Evolutionary conservation across 2,329 filamentous ascomycete genomes (phyloP), one percentile per base, ranked within the genome.

Genomic region (Elsinoe australis): DNA sequence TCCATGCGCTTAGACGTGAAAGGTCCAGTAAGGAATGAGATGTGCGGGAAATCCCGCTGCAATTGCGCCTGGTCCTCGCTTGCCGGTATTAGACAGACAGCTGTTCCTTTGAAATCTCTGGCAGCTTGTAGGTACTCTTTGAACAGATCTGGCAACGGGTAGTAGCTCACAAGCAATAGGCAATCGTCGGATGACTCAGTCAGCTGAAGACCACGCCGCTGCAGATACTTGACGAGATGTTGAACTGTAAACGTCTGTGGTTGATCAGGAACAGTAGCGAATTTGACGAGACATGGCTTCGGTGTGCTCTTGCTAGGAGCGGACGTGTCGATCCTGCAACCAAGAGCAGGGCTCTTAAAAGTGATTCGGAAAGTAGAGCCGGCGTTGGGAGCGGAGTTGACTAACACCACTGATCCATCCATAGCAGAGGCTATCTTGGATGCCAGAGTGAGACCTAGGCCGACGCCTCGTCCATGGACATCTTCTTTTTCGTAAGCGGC

Each of bases 371-470:
- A 71, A 49, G 71, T 66, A 1, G 70, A 71, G 0, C 69, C 70
- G 8, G 52, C 50, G 1, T 57, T 58, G 2, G 60, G 14, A 14
- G 19, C 21, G 0, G 70, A 71, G 0, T 62, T 63, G 0, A 71
- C 56, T 39, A 73, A 49, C 0, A 52, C 57, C 0, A 72, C 53
- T 2, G 55, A 56, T 0, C 70, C 71, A 7, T 67, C 57, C 9
- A 73, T 59, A 0, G 68, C 56, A 1, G 59, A 56, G 0, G 70
- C 68, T 15, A 71, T 66, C 31, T 68, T 70, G 6, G 58, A 55
- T 3, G 70, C 64, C 0, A 73, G 56, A 0, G 68, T 70, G 10
- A 73, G 54, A 0, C 71, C 70, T 0, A 72, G 58, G 0, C 70
- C 68, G 21, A 66, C 66, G 2, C 69, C 65, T 1, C 60, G 61